These are phyloP conservation scores for Waltergamsia citrina DNA, from an alignment of 2,329 filamentous ascomycete species.

Conservation along the genomic window DNA sequence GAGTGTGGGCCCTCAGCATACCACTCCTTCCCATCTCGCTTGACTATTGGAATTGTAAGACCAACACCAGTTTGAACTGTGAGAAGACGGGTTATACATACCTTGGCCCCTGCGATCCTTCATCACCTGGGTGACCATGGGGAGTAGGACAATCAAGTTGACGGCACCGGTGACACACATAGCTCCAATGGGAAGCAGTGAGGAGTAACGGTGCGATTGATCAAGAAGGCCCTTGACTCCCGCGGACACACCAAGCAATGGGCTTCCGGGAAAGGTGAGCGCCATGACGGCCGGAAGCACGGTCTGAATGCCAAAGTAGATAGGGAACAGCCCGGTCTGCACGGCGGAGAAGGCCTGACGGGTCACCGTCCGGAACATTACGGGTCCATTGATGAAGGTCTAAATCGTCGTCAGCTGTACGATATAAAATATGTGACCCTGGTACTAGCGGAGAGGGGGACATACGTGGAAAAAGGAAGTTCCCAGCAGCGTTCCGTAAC, in stretches of 20 bases:
- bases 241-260: constrained; percentile 32
- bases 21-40: constrained; percentile 79
- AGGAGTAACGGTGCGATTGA: constrained; percentile 50
- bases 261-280: constrained; percentile 68
- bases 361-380: constrained; percentile 68
- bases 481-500: constrained; percentile 82
- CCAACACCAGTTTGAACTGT: neutral
- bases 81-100: constrained; percentile 26
- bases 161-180: constrained; percentile 62
- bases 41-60: constrained; percentile 50
- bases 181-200: constrained; percentile 57
- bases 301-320: constrained; percentile 83
- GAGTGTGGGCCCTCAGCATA: constrained; percentile 73
- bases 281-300: constrained; percentile 63
- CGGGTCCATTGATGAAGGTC: constrained; percentile 67
- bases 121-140: constrained; percentile 67
- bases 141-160: constrained; percentile 66
- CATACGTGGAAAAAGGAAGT: constrained; percentile 74
- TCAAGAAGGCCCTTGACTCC: constrained; percentile 49
- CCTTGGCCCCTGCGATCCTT: constrained; percentile 69
- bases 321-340: constrained; percentile 73
- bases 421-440: neutral
- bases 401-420: constrained; percentile 18
- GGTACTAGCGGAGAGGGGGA: neutral
- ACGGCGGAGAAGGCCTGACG: constrained; percentile 73